These are phyloP conservation scores for Myotisia sp. DNA, from an alignment of 2,329 filamentous ascomycete genomes.

Conservation along the genomic window DNA sequence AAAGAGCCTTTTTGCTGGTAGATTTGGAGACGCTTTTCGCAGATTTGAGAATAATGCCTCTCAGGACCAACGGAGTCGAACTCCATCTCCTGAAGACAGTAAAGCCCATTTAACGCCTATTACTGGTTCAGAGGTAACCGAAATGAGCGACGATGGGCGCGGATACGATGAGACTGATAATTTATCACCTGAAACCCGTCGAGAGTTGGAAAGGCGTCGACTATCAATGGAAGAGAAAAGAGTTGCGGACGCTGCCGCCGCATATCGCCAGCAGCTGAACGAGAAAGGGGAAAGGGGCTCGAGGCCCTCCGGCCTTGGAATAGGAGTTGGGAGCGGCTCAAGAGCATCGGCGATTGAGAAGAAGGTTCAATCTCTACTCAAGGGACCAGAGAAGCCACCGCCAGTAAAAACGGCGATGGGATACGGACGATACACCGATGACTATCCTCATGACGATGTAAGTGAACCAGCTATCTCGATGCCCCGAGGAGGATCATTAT, in stretches of 20 bases:
- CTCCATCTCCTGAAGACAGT: conserved; percentile 34
- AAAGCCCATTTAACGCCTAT: conserved; percentile 49
- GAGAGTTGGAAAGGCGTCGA: conserved; percentile 71
- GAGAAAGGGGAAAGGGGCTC: conserved; percentile 40
- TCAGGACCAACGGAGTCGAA: conserved; percentile 22
- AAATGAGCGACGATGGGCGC: conserved; percentile 53
- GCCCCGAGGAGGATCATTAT: too few relatives aligned
- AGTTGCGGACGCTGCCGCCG: conserved; percentile 75
- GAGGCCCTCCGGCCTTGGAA: conserved; percentile 23
- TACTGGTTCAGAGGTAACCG: conserved; percentile 59
- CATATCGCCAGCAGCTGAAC: conserved; percentile 65
- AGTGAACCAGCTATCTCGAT: too few relatives aligned
- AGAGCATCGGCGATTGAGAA: conserved; percentile 78
- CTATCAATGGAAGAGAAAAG: conserved; percentile 79
- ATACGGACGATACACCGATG: conserved; percentile 72
- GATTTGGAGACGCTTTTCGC: conserved; percentile 88
- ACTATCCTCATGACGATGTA: too few relatives aligned
- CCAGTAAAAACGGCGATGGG: conserved; percentile 63
- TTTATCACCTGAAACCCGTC: conserved; percentile 71
- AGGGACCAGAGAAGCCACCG: conserved; percentile 54
- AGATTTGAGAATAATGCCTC: conserved; percentile 56
- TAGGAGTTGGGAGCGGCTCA: conserved; percentile 38
- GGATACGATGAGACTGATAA: conserved; percentile 49
- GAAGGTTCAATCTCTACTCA: conserved; percentile 71
- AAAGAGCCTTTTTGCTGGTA: conserved; percentile 71